Percentiles rank a stretch among this genome's conserved stretches.
Conservation (phyloP, 805 yeast genomes). For the Saccharomyces kudriavzevii region DNA sequence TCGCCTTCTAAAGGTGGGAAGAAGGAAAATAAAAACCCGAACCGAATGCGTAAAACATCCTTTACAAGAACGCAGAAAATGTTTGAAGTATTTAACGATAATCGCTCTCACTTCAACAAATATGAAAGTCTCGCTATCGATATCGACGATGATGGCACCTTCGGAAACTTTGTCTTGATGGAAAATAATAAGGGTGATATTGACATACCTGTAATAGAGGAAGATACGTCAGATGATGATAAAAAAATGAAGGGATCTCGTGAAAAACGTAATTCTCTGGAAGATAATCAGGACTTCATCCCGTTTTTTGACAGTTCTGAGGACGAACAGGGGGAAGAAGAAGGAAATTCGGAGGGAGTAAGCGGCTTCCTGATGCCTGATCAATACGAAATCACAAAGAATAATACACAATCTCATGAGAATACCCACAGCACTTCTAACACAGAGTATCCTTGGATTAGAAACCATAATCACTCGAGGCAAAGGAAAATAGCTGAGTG, state of each 20-base stretch:
- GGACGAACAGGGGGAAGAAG: constrained; percentile 16
- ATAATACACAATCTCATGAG: background rate
- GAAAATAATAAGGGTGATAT: constrained; percentile 3
- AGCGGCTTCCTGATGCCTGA: background rate
- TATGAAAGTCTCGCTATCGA: constrained; percentile 22
- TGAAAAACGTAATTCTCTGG: constrained; percentile 23
- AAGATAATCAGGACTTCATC: constrained; percentile 36
- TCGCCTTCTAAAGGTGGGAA: background rate
- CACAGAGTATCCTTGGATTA: constrained; percentile 59
- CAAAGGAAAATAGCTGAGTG: constrained; percentile 77
- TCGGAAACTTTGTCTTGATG: background rate
- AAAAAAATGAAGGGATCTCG: background rate
- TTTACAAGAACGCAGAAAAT: constrained; percentile 24
- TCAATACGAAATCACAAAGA: background rate
- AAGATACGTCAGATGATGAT: background rate
- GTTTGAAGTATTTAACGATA: constrained; percentile 23
- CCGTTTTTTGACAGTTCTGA: constrained; percentile 32
- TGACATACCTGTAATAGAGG: constrained; percentile 6
- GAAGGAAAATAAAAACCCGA: constrained; percentile 1
- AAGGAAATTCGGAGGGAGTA: constrained; percentile 2
- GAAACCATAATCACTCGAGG: constrained; percentile 64
- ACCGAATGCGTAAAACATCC: constrained; percentile 28
- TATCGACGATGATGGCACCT: constrained; percentile 5
- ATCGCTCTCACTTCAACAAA: constrained; percentile 20
- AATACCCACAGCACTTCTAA: constrained; percentile 9